These are phyloP conservation scores for Exophiala spinifera DNA, from an alignment of 2,329 filamentous ascomycete genomes.

Conservation along the genomic window DNA sequence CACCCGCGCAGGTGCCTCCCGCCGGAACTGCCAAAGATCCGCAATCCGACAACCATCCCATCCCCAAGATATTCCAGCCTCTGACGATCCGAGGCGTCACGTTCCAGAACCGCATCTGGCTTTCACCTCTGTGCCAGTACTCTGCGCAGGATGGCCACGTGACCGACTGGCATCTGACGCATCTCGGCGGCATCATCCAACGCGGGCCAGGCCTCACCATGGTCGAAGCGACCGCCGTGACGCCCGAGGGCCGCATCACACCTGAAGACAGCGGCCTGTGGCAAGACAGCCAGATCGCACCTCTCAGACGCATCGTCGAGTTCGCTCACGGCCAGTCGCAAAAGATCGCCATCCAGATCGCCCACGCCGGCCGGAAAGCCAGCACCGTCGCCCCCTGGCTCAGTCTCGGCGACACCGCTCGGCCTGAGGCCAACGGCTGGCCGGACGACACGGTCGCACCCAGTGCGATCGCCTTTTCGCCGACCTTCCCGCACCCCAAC, in stretches of 20 bases:
- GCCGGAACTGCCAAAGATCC: slow-evolving; percentile 44
- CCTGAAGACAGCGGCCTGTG: slow-evolving; percentile 78
- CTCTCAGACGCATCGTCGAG: slow-evolving; percentile 32
- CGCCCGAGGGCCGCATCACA: slow-evolving; percentile 75
- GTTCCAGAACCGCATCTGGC: slow-evolving; percentile 65
- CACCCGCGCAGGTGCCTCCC: slow-evolving; percentile 46
- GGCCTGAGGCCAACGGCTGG: slow-evolving; percentile 52
- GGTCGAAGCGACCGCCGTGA: slow-evolving; percentile 74
- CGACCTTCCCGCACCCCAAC: slow-evolving; percentile 59
- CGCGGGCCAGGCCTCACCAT: slow-evolving; percentile 72
- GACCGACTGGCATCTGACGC: slow-evolving; percentile 77
- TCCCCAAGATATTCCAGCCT: slow-evolving; percentile 50
- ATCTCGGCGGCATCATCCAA: slow-evolving; percentile 73
- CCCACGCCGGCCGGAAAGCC: slow-evolving; percentile 70
- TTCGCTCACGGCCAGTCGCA: slow-evolving; percentile 56
- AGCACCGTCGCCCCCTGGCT: slow-evolving; percentile 64
- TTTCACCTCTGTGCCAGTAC: slow-evolving; percentile 66
- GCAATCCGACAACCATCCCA: slow-evolving; percentile 48
- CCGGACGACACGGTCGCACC: slow-evolving; percentile 56
- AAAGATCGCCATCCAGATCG: slow-evolving; percentile 72
- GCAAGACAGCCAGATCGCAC: slow-evolving; percentile 75
- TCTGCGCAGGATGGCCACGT: slow-evolving; percentile 67
- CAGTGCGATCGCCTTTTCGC: slow-evolving; percentile 60
- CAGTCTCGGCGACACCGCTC: slow-evolving; percentile 52
- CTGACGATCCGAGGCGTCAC: slow-evolving; percentile 47